Evolutionary conservation across 257 asterid genomes (phyloP).

Genomic region (Solanum neorickii): DNA sequence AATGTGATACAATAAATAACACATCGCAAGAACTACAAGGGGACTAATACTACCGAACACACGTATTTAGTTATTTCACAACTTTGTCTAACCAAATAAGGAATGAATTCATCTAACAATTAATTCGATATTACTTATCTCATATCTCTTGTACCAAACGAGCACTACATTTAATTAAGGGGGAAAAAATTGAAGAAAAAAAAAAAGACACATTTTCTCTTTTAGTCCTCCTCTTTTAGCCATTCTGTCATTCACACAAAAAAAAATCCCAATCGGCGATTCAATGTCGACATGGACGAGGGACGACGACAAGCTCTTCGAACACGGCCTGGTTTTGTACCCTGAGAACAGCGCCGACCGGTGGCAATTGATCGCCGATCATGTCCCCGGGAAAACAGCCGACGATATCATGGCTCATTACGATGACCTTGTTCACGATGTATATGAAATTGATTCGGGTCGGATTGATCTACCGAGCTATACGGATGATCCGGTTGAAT

Average conservation of each 20-base stretch:
- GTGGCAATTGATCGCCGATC: conserved; percentile 45
- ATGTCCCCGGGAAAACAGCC: conserved; percentile 34
- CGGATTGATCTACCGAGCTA: conserved; percentile 52
- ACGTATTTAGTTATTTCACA: too few relatives aligned
- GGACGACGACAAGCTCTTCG: conserved; percentile 48
- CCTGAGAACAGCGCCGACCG: conserved; percentile 44
- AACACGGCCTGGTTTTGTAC: conserved; percentile 36
- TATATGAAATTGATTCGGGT: conserved; percentile 54
- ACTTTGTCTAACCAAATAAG: not conserved
- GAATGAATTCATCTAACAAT: not conserved
- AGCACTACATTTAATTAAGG: not conserved
- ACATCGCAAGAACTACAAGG: not conserved
- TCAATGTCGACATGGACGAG: conserved; percentile 30
- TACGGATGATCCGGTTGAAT: conserved; percentile 9
- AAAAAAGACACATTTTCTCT: not conserved
- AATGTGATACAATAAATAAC: too few relatives aligned
- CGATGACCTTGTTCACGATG: conserved; percentile 40
- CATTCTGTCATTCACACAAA: not conserved
- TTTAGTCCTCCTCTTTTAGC: not conserved
- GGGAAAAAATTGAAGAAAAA: not conserved
- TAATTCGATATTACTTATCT: not conserved
- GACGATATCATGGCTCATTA: conserved; percentile 42
- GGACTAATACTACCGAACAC: too few relatives aligned
- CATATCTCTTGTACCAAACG: accelerated
- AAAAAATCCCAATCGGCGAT: not conserved